Percentiles rank a stretch among this genome's conserved stretches.
Evolutionary conservation across 345 rosid species (phyloP).

Genomic region (Stellera chamaejasme): DNA sequence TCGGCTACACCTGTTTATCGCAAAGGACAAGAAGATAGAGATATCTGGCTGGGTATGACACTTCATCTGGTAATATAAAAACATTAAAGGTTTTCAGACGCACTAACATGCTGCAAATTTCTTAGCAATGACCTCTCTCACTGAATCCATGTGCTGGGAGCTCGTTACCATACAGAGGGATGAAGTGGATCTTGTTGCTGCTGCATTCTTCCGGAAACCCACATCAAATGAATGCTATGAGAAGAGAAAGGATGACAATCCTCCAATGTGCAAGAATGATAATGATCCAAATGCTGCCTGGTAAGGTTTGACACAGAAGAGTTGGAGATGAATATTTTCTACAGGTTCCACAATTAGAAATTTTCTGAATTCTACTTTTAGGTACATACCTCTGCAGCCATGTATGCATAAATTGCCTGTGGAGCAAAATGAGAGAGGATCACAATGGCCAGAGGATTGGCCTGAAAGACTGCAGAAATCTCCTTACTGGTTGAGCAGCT

Average conservation of each 20-base stretch:
- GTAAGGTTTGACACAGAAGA: slow-evolving; percentile 19
- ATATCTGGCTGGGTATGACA: slow-evolving; percentile 72
- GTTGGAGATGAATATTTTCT: not conserved
- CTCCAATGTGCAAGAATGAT: slow-evolving; percentile 65
- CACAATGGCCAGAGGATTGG: slow-evolving; percentile 75
- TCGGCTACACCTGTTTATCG: slow-evolving; percentile 96
- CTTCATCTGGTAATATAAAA: not conserved
- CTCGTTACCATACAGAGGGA: slow-evolving; percentile 77
- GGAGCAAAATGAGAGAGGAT: slow-evolving; percentile 45
- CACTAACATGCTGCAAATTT: slow-evolving; percentile 12
- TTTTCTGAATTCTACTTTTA: slow-evolving; percentile 19
- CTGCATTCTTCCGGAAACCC: slow-evolving; percentile 80
- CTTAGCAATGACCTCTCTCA: slow-evolving; percentile 72
- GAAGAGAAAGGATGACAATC: slow-evolving; percentile 45
- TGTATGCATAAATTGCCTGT: slow-evolving; percentile 71
- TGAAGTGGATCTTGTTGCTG: slow-evolving; percentile 61
- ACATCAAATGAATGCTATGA: slow-evolving; percentile 67
- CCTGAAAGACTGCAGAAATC: slow-evolving; percentile 53
- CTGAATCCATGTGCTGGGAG: slow-evolving; percentile 78
- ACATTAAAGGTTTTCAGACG: not conserved
- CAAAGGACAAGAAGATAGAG: slow-evolving; percentile 54
- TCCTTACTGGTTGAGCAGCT: slow-evolving; percentile 77
- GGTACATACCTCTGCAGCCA: slow-evolving; percentile 80
- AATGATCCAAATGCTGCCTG: slow-evolving; percentile 92
- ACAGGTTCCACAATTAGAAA: not conserved